Base-by-base conservation (phyloP, 2,329 filamentous ascomycete species). In the Nakataea oryzae region DNA sequence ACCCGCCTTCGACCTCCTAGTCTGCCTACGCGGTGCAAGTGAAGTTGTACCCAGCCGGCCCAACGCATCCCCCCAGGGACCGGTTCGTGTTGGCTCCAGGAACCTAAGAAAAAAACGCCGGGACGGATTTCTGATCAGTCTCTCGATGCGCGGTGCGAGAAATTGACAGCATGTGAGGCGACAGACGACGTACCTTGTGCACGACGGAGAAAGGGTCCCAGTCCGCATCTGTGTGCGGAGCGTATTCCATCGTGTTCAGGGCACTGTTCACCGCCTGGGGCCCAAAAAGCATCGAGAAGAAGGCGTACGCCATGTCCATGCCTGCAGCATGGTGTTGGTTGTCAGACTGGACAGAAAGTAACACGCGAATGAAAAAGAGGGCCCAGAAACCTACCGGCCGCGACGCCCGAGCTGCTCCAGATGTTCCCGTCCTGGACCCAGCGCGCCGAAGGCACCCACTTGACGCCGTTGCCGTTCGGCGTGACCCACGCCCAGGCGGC, bases 341-440 rank as follows among this genome's bases (percentile, higher is more conserved):
- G 28, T 11, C 30, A 17, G 47, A 41, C 21, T 21, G 30, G 32
- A 60, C 58, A 26, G 50, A 14, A 5, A 11, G 0, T 28, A 17
- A 6, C 8, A 29, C 26, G 3, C 24, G 21, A 24, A 12, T 24
- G 8, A 27, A 5, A 58, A 5, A n/a, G 0, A 30, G 26, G 29
- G 8, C 5, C 24, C 4, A 14, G 28, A 26, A 17, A 56, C 57
- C 17, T 82, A 0, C 81, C 82, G 2, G 82, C 80, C 61, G 74
- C 76, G 12, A 84, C 76, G 0, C 82, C 81, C 0, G 78, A 79
- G 12, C 77, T 78, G 1, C 78, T 81, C 82, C 82, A 85, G 4
- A 84, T 71, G 64, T 82, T 80, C 0, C 78, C 80, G 68, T 83
- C 80, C 0, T 72, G 70, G 0, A 81, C 78, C 81, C 81, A 85